Base-by-base conservation (phyloP, 2,329 filamentous ascomycete genomes). In the Cryphonectria radicalis region DNA sequence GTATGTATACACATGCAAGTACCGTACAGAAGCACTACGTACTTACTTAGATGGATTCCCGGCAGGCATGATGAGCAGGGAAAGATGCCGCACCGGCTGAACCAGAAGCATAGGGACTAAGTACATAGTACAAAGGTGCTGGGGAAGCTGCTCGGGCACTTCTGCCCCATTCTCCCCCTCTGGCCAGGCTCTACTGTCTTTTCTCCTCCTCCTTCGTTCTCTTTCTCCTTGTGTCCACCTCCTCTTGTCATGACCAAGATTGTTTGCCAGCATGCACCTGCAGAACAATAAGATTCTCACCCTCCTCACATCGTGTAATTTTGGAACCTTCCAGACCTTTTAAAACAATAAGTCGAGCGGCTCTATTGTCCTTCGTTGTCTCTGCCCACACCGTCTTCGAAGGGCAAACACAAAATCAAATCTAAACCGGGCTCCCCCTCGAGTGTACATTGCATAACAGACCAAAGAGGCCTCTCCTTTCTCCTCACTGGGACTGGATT, bases 221-320 rank as follows among this genome's bases (percentile, higher is more conserved):
- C 13, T 35, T 28, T 7, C 28, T n/a, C 19, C 5, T 28, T 19
- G 37, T 64, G 37, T 19, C 63, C 35, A 60, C 67, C 13, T 55
- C 62, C 62, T 55, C 55, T 63, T 53, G 60, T 69, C 43, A 40
- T 66, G 42, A 46, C n/a, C 42, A 40, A 14, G 55, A 40, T 63
- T 35, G 22, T 28, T 53, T 50, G 59, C 70, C 28, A 70, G 67
- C 70, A 72, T 72, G 70, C 65, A 55, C 63, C 28, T 64, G 57
- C 67, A 66, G 63, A 63, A 46, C 63, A 64, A 46, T 32, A 63
- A 53, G 57, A 63, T 13, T 40, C 59, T 50, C 22, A 59, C 28
- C 22, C 50, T 42, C 32, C 35, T 46, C 53, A 43, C 63, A 57
- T 10, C 19, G 59, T 63, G 53, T 62, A 59, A 40, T 46, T 32